Conservation (phyloP, 169 alveolate species). For the Cryptosporidium ubiquitum region DNA sequence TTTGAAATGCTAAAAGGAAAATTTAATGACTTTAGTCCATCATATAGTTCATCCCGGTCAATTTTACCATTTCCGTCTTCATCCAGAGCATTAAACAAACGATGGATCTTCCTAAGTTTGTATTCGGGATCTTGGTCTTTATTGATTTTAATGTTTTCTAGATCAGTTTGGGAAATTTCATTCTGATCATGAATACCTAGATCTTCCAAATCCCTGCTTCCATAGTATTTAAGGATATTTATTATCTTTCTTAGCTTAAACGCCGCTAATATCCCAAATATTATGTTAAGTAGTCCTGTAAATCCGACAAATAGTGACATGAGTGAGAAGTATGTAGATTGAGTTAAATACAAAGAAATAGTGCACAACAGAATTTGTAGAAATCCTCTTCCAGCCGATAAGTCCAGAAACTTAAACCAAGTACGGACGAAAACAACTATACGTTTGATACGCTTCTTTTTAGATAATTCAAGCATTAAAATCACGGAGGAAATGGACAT, state of each 20-base stretch:
- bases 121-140: conserved; percentile 57
- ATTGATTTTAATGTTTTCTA: background rate
- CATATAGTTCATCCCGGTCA: conserved; percentile 10
- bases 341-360: conserved; percentile 12
- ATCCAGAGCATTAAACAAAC: conserved; percentile 29
- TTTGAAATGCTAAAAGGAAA: conserved; percentile 17
- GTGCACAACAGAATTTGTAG: conserved; percentile 23
- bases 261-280: conserved; percentile 62
- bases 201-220: conserved; percentile 39
- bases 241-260: conserved; percentile 30
- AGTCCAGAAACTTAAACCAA: conserved; percentile 39
- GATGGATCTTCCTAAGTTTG: conserved; percentile 38
- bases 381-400: conserved; percentile 54
- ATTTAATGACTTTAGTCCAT: conserved; percentile 16
- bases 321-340: conserved; percentile 27
- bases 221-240: conserved; percentile 38
- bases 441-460: background rate
- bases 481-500: background rate
- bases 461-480: conserved; percentile 28
- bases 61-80: conserved; percentile 62
- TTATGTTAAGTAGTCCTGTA: conserved; percentile 35
- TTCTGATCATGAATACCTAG: background rate
- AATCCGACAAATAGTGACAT: conserved; percentile 32
- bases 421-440: background rate
- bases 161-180: background rate